Conservation (phyloP, 352 stramenopile genomes). For the Pythium aristosporum region DNA sequence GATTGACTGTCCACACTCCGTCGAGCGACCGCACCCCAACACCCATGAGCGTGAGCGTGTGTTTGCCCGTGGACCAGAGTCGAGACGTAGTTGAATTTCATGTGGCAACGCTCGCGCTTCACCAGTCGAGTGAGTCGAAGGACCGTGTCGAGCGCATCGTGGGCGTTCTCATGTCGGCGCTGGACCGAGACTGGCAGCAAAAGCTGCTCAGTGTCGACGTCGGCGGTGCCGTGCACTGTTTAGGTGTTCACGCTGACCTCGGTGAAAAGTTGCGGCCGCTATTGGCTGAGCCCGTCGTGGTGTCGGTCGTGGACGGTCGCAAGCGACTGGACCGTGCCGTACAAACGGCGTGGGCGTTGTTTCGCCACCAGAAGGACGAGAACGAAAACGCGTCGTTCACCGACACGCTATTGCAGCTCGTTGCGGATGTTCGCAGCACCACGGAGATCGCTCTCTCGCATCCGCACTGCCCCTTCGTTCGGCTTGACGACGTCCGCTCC, state of each 20-base stretch:
- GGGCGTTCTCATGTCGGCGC: constrained; percentile 6
- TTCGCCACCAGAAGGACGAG: neutral
- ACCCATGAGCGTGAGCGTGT: constrained; percentile 28
- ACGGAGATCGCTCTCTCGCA: neutral
- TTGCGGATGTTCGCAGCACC: neutral
- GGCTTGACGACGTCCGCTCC: neutral
- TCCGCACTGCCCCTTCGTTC: constrained; percentile 10
- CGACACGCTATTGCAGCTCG: neutral
- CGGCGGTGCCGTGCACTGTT: constrained; percentile 9
- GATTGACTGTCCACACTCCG: constrained; percentile 1
- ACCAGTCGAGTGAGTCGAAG: constrained; percentile 14
- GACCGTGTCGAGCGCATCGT: constrained; percentile 14
- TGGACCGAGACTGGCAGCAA: constrained; percentile 30
- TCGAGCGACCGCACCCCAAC: neutral
- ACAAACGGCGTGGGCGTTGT: neutral
- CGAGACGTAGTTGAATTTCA: constrained; percentile 29
- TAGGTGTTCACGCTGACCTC: constrained; percentile 8
- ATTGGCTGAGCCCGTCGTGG: neutral
- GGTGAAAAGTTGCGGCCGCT: neutral
- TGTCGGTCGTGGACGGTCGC: neutral
- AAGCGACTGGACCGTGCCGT: neutral
- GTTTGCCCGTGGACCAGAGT: constrained; percentile 16
- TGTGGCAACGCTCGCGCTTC: constrained; percentile 30
- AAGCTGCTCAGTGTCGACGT: constrained; percentile 30
- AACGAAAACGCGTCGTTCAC: neutral